Base-by-base conservation (phyloP, 306 rosid species). In the Chamaecrista fasciculata region DNA sequence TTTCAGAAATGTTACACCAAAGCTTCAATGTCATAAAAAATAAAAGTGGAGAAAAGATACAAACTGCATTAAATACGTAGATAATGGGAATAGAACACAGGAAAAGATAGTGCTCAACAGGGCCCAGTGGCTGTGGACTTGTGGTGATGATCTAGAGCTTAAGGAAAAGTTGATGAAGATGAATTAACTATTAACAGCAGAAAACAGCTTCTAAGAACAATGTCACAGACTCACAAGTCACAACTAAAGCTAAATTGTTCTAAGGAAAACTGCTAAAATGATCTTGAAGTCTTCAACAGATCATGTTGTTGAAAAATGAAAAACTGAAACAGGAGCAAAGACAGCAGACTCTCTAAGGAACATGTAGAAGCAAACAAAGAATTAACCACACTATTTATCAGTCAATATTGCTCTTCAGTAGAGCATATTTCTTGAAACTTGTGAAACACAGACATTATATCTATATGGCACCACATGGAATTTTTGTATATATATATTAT, bases 1-100 rank as follows among this genome's bases (percentile, higher is more conserved):
- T 63, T 72, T 74, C 48, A 84, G 62, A 44, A 52, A 55, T 65
- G 50, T 20, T 18, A 28, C 24, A 16, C 16, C 9, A 19, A 67
- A 39, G 34, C 31, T 60, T 46, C 28, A 48, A 29, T 18, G 56
- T 14, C 69, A 76, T 9, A 21, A 59, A 37, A 37, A 24, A 51
- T 14, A 4, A 31, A 4, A 11, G 21, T 15, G n/a, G 25, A 60
- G 21, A 24, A 63, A 24, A 63, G 23, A 49, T 36, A 55, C 21
- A 39, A 37, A 14, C 25, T 33, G 19, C 33, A 34, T 39, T 42
- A 4, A 18, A 29, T n/a, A 58, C 59, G 47, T 34, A 53, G 53
- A 43, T 46, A 18, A 33, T 11, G 67, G 56, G 5, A 53, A 66
- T 12, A 37, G 53, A 56, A 36, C 1, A 16, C 1, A 7, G 49